phyloP scores from a whole-genome alignment of 2,329 filamentous ascomycete genomes.

The Aureobasidium sp. region DNA sequence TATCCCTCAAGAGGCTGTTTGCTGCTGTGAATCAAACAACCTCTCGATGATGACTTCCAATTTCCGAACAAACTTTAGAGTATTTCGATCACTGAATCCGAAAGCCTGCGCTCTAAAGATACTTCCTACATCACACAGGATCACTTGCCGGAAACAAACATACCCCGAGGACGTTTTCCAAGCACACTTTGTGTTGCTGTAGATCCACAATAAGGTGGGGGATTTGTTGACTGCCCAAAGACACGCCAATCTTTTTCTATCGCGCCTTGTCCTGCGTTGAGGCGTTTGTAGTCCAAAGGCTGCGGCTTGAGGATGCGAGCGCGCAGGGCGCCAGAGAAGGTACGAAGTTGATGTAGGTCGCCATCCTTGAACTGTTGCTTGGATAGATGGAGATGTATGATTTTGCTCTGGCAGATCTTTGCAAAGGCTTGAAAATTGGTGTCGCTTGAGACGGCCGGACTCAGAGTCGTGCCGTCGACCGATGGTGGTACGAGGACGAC shows the following conservation, averaged over 20 bases:
- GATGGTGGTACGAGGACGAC: not conserved
- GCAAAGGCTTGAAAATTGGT: not conserved
- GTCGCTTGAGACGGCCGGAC: not conserved
- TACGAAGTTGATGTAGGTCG: not conserved
- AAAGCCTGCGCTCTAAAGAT: not conserved
- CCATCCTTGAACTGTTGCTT: not conserved
- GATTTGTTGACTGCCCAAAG: not conserved
- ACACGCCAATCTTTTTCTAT: not conserved
- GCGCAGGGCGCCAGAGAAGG: not conserved
- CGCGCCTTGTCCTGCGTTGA: not conserved
- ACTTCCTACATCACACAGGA: not conserved
- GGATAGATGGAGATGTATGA: not conserved
- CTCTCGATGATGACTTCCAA: too few species aligned
- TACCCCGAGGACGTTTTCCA: not conserved
- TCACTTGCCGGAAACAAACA: not conserved
- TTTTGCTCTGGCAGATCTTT: not conserved
- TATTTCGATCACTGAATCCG: not conserved
- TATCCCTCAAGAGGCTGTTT: not conserved
- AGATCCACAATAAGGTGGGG: not conserved
- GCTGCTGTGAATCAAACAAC: too few species aligned
- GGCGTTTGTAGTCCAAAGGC: not conserved
- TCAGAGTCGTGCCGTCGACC: not conserved
- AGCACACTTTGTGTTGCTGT: not conserved
- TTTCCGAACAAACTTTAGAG: too few species aligned
- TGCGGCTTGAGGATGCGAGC: not conserved